Evolutionary conservation across 2,329 filamentous ascomycete genomes (phyloP).

Genomic region (Onygenales sp.): DNA sequence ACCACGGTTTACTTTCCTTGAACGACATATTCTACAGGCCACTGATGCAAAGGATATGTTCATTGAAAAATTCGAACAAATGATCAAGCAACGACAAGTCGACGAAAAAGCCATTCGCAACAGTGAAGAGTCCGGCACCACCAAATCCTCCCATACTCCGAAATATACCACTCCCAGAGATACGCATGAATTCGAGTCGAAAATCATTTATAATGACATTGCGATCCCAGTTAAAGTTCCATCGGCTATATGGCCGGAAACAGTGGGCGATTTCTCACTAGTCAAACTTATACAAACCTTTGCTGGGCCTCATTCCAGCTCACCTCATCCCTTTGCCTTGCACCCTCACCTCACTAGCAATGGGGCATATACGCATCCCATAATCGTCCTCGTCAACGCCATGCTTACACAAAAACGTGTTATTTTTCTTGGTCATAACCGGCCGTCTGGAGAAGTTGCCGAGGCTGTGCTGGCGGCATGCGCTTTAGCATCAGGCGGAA

Average conservation of each 20-base stretch:
- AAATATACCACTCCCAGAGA: constrained; percentile 76
- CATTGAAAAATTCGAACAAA: constrained; percentile 91
- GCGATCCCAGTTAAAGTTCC: constrained; percentile 96
- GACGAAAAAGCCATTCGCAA: constrained; percentile 44
- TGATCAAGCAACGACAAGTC: constrained; percentile 73
- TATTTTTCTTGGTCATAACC: constrained; percentile 90
- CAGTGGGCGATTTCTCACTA: constrained; percentile 92
- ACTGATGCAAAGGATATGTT: constrained; percentile 95
- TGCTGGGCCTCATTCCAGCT: constrained; percentile 68
- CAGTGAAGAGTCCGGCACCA: constrained; percentile 28
- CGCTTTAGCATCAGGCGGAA: constrained; percentile 80
- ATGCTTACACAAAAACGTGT: constrained; percentile 93
- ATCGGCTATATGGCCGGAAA: constrained; percentile 86
- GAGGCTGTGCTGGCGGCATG: constrained; percentile 98
- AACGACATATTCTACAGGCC: constrained; percentile 75
- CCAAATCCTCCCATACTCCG: constrained; percentile 53
- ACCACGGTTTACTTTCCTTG: constrained; percentile 73
- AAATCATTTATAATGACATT: constrained; percentile 90
- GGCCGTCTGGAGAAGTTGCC: constrained; percentile 89
- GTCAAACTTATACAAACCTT: constrained; percentile 97
- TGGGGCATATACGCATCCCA: constrained; percentile 80
- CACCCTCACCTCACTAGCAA: constrained; percentile 92
- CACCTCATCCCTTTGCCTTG: constrained; percentile 71
- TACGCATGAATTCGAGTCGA: constrained; percentile 95
- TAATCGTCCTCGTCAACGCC: constrained; percentile 89